These are phyloP conservation scores for Avena sativa DNA, from an alignment of 176 grass and related monocot species.

Conservation along the genomic window DNA sequence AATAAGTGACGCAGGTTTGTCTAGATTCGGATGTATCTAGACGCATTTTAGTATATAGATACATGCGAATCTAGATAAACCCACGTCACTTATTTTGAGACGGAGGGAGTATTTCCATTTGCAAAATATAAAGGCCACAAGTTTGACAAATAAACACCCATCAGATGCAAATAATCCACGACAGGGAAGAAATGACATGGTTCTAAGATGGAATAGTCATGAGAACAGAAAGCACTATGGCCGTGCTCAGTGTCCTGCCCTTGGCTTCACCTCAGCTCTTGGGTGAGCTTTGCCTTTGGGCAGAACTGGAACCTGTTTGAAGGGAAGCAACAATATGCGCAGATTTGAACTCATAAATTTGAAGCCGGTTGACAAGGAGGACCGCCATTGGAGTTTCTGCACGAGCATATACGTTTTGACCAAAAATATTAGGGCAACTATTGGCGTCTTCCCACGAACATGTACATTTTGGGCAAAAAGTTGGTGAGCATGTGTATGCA, in stretches of 20 bases:
- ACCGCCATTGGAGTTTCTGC: not conserved
- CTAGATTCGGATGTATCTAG: no score
- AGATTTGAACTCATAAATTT: not conserved
- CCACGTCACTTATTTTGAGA: no score
- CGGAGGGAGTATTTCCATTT: not conserved
- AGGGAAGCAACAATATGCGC: not conserved
- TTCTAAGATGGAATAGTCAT: slow-evolving; percentile 7
- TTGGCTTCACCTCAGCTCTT: not conserved
- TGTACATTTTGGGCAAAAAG: not conserved
- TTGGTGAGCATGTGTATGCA: not conserved
- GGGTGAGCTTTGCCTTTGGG: not conserved
- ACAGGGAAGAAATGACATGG: not conserved
- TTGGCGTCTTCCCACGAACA: not conserved
- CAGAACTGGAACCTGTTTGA: not conserved
- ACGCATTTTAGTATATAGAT: no score
- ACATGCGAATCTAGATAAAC: no score
- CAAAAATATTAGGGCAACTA: not conserved
- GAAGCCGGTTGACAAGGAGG: not conserved
- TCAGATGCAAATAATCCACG: not conserved
- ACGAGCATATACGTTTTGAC: not conserved
- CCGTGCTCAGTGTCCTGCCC: not conserved
- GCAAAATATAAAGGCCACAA: slow-evolving; percentile 6
- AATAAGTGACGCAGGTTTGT: no score
- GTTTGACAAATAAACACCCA: slow-evolving; percentile 14
- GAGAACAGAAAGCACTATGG: slow-evolving; percentile 11